These are phyloP conservation scores for Aureobasidium melanogenum DNA, from an alignment of 2,329 filamentous ascomycete species.

Conservation along the genomic window DNA sequence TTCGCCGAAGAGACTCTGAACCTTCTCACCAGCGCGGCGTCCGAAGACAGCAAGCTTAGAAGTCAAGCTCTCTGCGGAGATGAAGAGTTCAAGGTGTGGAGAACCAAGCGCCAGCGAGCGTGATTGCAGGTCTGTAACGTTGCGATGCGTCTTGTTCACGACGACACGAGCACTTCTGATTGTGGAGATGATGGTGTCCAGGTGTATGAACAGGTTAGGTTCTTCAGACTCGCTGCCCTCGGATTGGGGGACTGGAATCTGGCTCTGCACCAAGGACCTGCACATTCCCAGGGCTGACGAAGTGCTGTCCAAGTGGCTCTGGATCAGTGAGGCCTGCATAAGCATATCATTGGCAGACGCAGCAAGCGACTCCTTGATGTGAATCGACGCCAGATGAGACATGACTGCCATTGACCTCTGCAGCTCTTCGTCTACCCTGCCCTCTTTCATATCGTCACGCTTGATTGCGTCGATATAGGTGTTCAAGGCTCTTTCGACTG, in stretches of 20 bases:
- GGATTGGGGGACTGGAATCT: conserved; percentile 56
- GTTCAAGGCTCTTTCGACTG: conserved; percentile 82
- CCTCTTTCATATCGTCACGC: conserved; percentile 76
- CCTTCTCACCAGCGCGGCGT: conserved; percentile 55
- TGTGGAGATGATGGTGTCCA: conserved; percentile 63
- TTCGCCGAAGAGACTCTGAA: conserved; percentile 60
- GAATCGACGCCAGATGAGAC: conserved; percentile 74
- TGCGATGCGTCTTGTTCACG: conserved; percentile 66
- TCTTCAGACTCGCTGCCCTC: conserved; percentile 44
- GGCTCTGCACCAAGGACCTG: conserved; percentile 58
- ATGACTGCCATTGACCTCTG: conserved; percentile 76
- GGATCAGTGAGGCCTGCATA: conserved; percentile 67
- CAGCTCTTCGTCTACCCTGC: conserved; percentile 71
- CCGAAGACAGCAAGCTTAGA: conserved; percentile 58
- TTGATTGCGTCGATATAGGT: conserved; percentile 78
- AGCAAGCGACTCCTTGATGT: conserved; percentile 61
- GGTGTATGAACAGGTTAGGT: conserved; percentile 56
- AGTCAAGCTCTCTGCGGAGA: conserved; percentile 57
- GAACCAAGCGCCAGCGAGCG: conserved; percentile 65
- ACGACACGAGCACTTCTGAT: conserved; percentile 78
- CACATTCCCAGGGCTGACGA: conserved; percentile 58
- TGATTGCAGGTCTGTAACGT: conserved; percentile 67
- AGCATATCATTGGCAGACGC: conserved; percentile 71
- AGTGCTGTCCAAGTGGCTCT: conserved; percentile 72
- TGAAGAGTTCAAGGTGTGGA: conserved; percentile 60